Evolutionary conservation across 2,329 filamentous ascomycete species (phyloP), one percentile per base, ranked within the genome.

Genomic region (Ascochyta viciae-villosae): DNA sequence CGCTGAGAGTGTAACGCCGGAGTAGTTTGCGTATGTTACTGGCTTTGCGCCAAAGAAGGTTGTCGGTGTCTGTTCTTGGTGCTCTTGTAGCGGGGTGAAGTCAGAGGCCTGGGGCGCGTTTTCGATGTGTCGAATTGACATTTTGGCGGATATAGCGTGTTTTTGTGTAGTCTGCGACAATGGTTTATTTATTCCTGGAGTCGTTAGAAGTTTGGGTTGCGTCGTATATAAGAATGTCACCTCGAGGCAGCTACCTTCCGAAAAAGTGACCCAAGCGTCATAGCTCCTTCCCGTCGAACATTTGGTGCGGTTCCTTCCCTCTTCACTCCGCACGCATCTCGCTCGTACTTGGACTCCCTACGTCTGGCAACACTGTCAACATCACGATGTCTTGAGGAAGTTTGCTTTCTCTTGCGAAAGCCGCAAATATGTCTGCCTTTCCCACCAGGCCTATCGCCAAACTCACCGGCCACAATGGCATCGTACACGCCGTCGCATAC

Each of bases 21-120:
- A 64, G 35, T 83, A 80, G 66, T 88, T 85, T 63, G 84, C 85
- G 75, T 93, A 85, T 3, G 93, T 82, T 39, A 93, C 83, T 1
- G 90, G 86, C 68, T 89, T 90, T 26, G 85, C 85, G 64, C 83
- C 85, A 66, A 87, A 88, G 77, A 93, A 94, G 38, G 85, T 88
- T 54, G 82, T 80, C 0, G 90, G 90, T 1, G 90, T 94, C 68
- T 87, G 86, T 48, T 86, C 81, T 73, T 91, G 85, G 71, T 92
- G 89, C 58, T 91, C 87, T 54, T 82, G 79, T 41, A 93, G 82
- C 4, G 84, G 79, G 31, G 83, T 86, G 75, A 87, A 93, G 70
- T 87, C 84, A 33, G 80, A 79, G 13, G 81, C 68, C 15, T 81
- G 77, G 5, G 88, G 89, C 26, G 85, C 78, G 3, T 77, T 77